Base-by-base conservation (phyloP, 2,329 filamentous ascomycete genomes). In the Celoporthe dispersa region DNA sequence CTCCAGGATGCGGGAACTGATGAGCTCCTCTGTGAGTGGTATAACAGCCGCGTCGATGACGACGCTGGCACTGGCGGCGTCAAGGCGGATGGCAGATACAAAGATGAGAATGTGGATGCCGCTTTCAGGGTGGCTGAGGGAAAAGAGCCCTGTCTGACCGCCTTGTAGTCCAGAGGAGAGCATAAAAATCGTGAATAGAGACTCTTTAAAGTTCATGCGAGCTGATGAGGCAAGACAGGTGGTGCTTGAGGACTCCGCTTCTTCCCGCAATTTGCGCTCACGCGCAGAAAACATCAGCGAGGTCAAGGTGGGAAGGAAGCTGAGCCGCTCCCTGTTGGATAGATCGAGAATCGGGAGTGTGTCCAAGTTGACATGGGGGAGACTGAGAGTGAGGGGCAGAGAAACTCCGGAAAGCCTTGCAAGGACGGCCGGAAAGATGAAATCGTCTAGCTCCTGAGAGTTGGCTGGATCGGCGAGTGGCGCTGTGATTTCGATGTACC, bases 21-120 rank as follows among this genome's bases (percentile, higher is more conserved):
- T 69, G 3, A 82, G 71, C 0, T 78, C 73, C 5, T 69, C 68
- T 0, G 84, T 85, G 8, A 85, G 72, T 0, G 84, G 82, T 1
- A 87, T 75, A 3, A 83, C 80, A 0, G 84, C 85, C 0, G 83
- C 84, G 70, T 87, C 85, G 4, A 84, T 78, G 1, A 84, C 81
- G 8, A 84, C 77, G 1, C 80, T 82, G 1, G 77, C 80, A 25
- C 80, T 77, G 14, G 83, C 78, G 0, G 76, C 79, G 68, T 87
- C 84, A 8, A 87, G 75, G 1, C 83, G 79, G 35, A 86, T 71
- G 1, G 82, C 80, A 3, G 81, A 83, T 11, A 84, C 78, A 66
- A 85, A 78, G 1, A 83, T 61, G 6, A 82, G 70, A 70, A 78
- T 82, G 72, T 85, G 82, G 44, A 81, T 77, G 3, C 81, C 81